Conservation (phyloP, 176 grass and related monocot species). For the Oryza punctata region DNA sequence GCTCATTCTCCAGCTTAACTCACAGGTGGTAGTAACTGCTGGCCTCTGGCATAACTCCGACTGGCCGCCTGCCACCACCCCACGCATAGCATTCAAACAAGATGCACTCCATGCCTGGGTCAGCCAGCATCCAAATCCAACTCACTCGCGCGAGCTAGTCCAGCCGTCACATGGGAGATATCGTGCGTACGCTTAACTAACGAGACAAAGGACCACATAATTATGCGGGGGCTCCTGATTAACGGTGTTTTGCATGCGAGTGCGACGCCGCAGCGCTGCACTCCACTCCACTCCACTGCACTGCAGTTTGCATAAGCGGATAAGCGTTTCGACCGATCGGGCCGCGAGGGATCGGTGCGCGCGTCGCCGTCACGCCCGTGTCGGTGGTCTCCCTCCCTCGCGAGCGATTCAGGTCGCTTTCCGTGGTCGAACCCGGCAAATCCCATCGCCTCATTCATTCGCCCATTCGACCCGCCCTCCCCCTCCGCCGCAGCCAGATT, state of each 20-base stretch:
- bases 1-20: not conserved
- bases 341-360: not conserved
- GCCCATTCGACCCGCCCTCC: not conserved
- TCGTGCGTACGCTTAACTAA: not conserved
- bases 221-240: constrained; percentile 19
- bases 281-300: too few relatives aligned
- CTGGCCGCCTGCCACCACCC: not conserved
- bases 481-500: not conserved
- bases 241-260: not conserved
- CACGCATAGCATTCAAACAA: not conserved
- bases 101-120: too few relatives aligned
- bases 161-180: constrained; percentile 9
- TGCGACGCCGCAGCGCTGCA: not conserved
- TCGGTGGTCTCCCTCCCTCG: constrained; percentile 37
- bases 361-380: constrained; percentile 12
- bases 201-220: constrained; percentile 23
- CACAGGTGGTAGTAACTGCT: not conserved
- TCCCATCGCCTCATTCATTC: constrained; percentile 12
- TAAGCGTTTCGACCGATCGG: constrained; percentile 23
- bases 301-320: constrained; percentile 31
- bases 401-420: constrained; percentile 27
- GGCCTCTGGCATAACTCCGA: not conserved
- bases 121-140: not conserved
- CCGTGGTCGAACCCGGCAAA: constrained; percentile 25
- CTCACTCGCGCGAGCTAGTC: not conserved